Base-by-base conservation (phyloP, 352 stramenopile genomes). In the Phytopythium kandeliae region DNA sequence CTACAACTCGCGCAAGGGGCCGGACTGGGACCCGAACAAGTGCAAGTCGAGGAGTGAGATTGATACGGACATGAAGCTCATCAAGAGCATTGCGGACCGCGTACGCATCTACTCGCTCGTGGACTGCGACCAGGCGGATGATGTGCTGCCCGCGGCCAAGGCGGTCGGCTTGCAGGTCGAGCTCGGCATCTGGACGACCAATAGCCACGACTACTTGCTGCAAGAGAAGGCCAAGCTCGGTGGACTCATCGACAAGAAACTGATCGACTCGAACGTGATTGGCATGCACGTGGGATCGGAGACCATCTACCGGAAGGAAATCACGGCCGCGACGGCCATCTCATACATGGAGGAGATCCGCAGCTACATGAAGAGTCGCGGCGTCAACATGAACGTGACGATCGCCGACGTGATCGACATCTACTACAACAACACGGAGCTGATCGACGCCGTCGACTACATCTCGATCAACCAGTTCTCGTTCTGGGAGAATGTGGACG, bases 391-490 rank as follows among this genome's bases (percentile, higher is more conserved):
- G 4, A 76, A 74, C 16, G 55, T 92, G 28, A 81, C 77, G 11
- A 82, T 90, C 55, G 74, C 81, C 15, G 78, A 92, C 51, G 65
- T 84, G 22, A 71, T 89, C 21, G 74, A 89, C 58, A 67, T 74
- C 24, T 92, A 88, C 65, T 69, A 82, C 44, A 50, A 55, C n/a
- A 78, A 90, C 49, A 70, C 55, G 26, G 25, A 75, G 37, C 55
- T 92, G 2, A 50, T 89, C 24, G 60, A 85, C 19, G 76, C 72
- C 0, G 76, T 88, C 3, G 81, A 92, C 50, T 74, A 76, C 49
- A 55, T 89, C 19, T 82, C 71, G 19, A 67, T 87, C 34, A 92
- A 90, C 66, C 73, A 92, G 59, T 92, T 92, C 48, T 79, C 76
- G 13, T 86, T 86, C 59, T 92, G 81, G 81, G 78, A 89, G 41